Percentiles rank a stretch among this genome's conserved stretches.
Conservation (phyloP, 176 grass and related monocot genomes). For the Juncus inflexus region DNA sequence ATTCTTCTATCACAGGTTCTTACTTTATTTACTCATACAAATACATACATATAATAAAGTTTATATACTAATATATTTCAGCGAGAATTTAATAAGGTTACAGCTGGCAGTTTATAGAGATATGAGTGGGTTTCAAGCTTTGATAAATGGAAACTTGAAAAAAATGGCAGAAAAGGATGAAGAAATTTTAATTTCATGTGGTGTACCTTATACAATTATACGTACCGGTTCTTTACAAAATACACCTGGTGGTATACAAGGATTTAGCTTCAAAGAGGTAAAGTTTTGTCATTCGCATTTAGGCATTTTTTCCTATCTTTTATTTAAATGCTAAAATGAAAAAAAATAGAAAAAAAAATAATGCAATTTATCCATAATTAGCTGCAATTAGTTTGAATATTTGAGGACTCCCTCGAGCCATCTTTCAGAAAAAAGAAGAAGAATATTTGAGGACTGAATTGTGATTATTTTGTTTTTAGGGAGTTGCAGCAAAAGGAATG, state of each 20-base stretch:
- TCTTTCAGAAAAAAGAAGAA: too few relatives aligned
- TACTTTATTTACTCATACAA: conserved; percentile 4
- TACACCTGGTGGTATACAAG: conserved; percentile 58
- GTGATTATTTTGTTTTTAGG: too few relatives aligned
- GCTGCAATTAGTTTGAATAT: too few relatives aligned
- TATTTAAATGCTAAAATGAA: too few relatives aligned
- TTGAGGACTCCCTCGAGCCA: too few relatives aligned
- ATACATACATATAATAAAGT: too few relatives aligned
- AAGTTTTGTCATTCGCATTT: too few relatives aligned
- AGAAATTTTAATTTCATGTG: conserved; percentile 57
- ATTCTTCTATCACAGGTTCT: conserved; percentile 89
- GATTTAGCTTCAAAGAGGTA: conserved; percentile 78
- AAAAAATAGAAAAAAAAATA: too few relatives aligned
- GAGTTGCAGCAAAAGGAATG: conserved; percentile 40
- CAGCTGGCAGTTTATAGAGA: conserved; percentile 81
- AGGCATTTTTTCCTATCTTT: too few relatives aligned
- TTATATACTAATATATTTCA: conserved; percentile 15
- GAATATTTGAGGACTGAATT: too few relatives aligned
- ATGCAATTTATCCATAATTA: too few relatives aligned
- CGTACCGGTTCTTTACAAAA: conserved; percentile 59
- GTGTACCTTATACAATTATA: conserved; percentile 77
- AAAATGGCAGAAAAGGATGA: conserved; percentile 76
- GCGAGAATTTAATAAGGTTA: conserved; percentile 69
- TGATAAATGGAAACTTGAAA: conserved; percentile 60
- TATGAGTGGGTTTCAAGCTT: conserved; percentile 71